Percentiles rank a stretch among this genome's conserved stretches.
Evolutionary conservation across 495 filamentous ascomycete species (phyloP).

Genomic region (Letharia lupina): DNA sequence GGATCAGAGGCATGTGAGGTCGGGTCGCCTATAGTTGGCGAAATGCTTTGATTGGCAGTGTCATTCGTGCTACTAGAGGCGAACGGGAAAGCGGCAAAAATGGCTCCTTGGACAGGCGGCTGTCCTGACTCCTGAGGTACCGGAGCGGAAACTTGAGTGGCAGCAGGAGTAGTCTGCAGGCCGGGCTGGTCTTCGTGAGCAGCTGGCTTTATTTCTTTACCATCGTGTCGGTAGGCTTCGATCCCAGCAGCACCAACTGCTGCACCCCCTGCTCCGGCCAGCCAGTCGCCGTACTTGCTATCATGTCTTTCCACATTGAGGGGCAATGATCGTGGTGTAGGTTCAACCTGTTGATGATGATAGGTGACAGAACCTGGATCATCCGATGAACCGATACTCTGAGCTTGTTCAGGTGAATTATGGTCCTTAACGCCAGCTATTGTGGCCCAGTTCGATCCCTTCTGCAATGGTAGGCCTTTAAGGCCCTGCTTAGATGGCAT

Average conservation of each 20-base stretch:
- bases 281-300: slow-evolving; percentile 39
- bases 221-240: slow-evolving; percentile 10
- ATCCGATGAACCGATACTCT: background rate
- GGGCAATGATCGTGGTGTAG: slow-evolving; percentile 7
- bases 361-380: background rate
- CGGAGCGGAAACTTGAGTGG: slow-evolving; percentile 7
- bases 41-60: slow-evolving; percentile 1
- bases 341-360: background rate
- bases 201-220: slow-evolving; percentile 6
- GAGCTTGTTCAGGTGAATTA: background rate
- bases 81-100: slow-evolving; percentile 4
- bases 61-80: background rate
- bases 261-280: slow-evolving; percentile 23
- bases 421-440: background rate
- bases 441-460: background rate
- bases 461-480: background rate
- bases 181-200: slow-evolving; percentile 18
- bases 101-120: slow-evolving; percentile 7
- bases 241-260: slow-evolving; percentile 13
- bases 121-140: background rate
- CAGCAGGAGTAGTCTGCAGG: slow-evolving; percentile 11
- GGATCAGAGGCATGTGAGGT: slow-evolving; percentile 11
- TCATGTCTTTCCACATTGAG: slow-evolving; percentile 33
- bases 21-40: background rate
- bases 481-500: slow-evolving; percentile 8